Evolutionary conservation across 1,139 yeast genomes (phyloP).

Genomic region (Barnettozyma hawaiiensis): DNA sequence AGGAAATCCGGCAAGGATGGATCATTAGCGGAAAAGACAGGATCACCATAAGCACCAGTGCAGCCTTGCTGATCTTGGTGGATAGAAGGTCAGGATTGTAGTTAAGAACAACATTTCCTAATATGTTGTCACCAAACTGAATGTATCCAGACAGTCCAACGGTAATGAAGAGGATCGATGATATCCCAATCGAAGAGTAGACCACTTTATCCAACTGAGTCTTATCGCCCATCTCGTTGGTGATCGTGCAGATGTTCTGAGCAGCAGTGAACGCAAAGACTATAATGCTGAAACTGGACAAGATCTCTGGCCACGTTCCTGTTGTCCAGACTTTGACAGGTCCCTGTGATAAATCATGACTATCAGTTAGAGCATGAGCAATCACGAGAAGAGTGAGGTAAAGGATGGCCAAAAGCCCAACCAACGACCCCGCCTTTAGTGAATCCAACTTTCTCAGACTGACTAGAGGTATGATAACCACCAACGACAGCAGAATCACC

Average conservation of each 20-base stretch:
- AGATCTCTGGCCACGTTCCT: slow-evolving; percentile 50
- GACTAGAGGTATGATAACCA: slow-evolving; percentile 68
- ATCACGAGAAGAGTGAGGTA: slow-evolving; percentile 74
- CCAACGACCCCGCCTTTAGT: slow-evolving; percentile 74
- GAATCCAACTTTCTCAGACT: slow-evolving; percentile 73
- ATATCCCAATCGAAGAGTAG: slow-evolving; percentile 47
- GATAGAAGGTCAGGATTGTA: slow-evolving; percentile 37
- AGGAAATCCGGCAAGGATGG: slow-evolving; percentile 86
- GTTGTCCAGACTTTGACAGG: slow-evolving; percentile 49
- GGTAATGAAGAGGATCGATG: slow-evolving; percentile 53
- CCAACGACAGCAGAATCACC: slow-evolving; percentile 65
- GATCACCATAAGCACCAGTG: slow-evolving; percentile 76
- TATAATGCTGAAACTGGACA: slow-evolving; percentile 83
- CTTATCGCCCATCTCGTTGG: slow-evolving; percentile 70
- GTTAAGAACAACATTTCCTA: slow-evolving; percentile 77
- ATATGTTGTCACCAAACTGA: slow-evolving; percentile 72
- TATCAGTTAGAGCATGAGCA: slow-evolving; percentile 50
- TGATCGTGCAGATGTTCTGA: slow-evolving; percentile 86
- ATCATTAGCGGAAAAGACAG: slow-evolving; percentile 89
- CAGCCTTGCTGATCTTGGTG: slow-evolving; percentile 55
- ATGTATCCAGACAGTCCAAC: slow-evolving; percentile 85
- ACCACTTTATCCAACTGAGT: slow-evolving; percentile 51
- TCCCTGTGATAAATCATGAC: slow-evolving; percentile 51
- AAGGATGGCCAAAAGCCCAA: slow-evolving; percentile 79
- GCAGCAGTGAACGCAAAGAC: slow-evolving; percentile 95